Evolutionary conservation across 2,329 filamentous ascomycete genomes (phyloP).

Genomic region (Phialemonium atrogriseum): DNA sequence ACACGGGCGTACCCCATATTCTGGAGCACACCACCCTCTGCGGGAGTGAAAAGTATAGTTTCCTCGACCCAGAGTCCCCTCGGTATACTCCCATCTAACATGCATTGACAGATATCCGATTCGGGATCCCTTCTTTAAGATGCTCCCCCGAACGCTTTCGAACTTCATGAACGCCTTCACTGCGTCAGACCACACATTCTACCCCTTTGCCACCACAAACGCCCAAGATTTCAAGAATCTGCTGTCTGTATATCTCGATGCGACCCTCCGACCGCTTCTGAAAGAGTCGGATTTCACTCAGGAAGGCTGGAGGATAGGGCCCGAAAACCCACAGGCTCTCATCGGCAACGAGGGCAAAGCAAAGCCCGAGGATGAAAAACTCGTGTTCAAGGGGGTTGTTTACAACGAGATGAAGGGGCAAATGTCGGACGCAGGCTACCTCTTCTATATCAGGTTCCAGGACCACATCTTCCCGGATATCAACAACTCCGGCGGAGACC

Average conservation of each 20-base stretch:
- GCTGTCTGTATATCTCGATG: constrained; percentile 93
- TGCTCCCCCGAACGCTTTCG: constrained; percentile 94
- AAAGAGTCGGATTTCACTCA: constrained; percentile 91
- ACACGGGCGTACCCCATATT: constrained; percentile 93
- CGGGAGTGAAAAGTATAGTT: constrained; percentile 75
- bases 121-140: constrained; percentile 98
- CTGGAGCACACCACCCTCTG: constrained; percentile 96
- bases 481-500: constrained; percentile 95
- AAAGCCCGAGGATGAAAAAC: constrained; percentile 51
- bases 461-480: constrained; percentile 90
- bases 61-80: background rate
- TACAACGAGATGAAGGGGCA: constrained; percentile 99
- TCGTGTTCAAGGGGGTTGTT: constrained; percentile 95
- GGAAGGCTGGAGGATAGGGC: constrained; percentile 93
- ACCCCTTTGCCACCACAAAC: constrained; percentile 97
- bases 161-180: constrained; percentile 99
- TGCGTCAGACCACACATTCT: constrained; percentile 90
- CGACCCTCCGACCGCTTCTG: constrained; percentile 81
- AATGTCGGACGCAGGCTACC: constrained; percentile 93
- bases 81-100: background rate
- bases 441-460: constrained; percentile 93
- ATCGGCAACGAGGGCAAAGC: constrained; percentile 31
- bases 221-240: constrained; percentile 91
- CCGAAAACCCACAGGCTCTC: constrained; percentile 68
- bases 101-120: constrained; percentile 72